A percentile compares a stretch with the other conserved stretches of the same genome.
phyloP scores from a whole-genome alignment of 139 green algal genomes.

The Chlorella sp. region DNA sequence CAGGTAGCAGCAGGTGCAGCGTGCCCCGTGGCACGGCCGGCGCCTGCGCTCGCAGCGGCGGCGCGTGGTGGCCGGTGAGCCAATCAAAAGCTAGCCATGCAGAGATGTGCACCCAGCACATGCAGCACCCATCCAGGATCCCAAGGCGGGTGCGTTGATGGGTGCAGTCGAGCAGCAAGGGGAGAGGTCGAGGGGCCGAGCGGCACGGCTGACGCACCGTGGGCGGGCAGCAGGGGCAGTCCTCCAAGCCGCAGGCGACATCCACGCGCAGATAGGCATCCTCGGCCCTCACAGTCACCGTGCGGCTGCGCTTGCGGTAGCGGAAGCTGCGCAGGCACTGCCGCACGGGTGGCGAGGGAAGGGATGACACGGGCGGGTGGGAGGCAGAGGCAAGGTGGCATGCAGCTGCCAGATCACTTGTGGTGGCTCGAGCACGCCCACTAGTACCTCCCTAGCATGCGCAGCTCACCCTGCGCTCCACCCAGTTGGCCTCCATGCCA shows the following conservation, averaged over 20 bases:
- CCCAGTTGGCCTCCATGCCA: too few species aligned
- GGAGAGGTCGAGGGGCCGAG: too few species aligned
- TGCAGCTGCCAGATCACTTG: too few species aligned
- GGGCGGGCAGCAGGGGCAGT: not conserved
- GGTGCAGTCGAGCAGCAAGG: not conserved
- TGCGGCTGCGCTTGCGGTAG: slow-evolving; percentile 41
- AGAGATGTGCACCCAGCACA: not conserved
- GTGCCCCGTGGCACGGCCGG: not conserved
- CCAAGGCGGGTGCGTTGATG: not conserved
- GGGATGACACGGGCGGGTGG: too few species aligned
- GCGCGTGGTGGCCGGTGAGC: not conserved
- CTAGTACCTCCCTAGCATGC: too few species aligned
- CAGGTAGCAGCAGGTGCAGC: slow-evolving; percentile 46
- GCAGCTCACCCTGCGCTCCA: too few species aligned
- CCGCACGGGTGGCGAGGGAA: too few species aligned
- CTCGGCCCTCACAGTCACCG: slow-evolving; percentile 27
- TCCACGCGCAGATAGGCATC: slow-evolving; percentile 48
- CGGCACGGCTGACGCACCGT: not conserved
- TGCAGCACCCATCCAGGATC: not conserved
- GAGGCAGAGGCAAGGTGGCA: too few species aligned
- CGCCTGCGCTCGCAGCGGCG: not conserved
- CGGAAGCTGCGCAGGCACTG: slow-evolving; percentile 30
- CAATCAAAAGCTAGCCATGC: not conserved
- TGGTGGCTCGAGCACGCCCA: too few species aligned
- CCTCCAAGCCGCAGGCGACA: slow-evolving; percentile 34